Evolutionary conservation across 1,139 yeast species (phyloP).

Genomic region (Protomyces arabidopsidicola): DNA sequence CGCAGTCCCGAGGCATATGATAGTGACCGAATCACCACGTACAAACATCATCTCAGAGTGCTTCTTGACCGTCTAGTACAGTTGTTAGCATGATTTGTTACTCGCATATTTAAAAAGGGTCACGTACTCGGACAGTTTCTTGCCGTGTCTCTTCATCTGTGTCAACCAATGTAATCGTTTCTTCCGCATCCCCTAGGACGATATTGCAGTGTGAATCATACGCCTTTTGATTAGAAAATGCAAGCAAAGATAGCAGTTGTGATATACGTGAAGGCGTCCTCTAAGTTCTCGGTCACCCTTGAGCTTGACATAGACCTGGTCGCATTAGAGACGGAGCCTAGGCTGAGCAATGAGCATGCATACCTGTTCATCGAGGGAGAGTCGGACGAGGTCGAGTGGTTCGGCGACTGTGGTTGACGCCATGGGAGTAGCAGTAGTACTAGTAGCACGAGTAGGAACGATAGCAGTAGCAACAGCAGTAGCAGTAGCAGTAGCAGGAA

Average conservation of each 20-base stretch:
- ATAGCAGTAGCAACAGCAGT: not conserved
- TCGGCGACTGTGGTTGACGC: constrained; percentile 38
- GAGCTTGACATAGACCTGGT: constrained; percentile 71
- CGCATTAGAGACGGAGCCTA: not conserved
- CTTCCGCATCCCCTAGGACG: constrained; percentile 89
- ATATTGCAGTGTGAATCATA: constrained; percentile 48
- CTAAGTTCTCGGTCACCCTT: constrained; percentile 94
- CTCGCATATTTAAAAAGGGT: not conserved
- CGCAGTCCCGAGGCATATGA: constrained; percentile 19
- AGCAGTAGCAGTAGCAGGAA: not conserved
- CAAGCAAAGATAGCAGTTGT: not conserved
- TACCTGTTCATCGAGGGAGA: constrained; percentile 68
- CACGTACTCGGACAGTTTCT: constrained; percentile 43
- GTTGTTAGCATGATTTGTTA: too few species aligned
- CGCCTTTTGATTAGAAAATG: not conserved
- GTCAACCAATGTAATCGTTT: constrained; percentile 61
- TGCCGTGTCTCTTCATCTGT: constrained; percentile 40
- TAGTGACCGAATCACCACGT: constrained; percentile 52
- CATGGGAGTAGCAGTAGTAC: not conserved
- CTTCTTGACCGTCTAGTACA: constrained; percentile 49
- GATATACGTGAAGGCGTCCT: constrained; percentile 68
- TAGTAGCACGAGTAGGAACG: not conserved
- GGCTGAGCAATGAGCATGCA: not conserved
- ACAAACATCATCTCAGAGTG: constrained; percentile 86
- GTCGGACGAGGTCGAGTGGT: constrained; percentile 83